Percentiles rank a stretch among this genome's conserved stretches.
Evolutionary conservation across 768 basidiomycete genomes (phyloP).

Genomic region (Leccinum ochraceum): DNA sequence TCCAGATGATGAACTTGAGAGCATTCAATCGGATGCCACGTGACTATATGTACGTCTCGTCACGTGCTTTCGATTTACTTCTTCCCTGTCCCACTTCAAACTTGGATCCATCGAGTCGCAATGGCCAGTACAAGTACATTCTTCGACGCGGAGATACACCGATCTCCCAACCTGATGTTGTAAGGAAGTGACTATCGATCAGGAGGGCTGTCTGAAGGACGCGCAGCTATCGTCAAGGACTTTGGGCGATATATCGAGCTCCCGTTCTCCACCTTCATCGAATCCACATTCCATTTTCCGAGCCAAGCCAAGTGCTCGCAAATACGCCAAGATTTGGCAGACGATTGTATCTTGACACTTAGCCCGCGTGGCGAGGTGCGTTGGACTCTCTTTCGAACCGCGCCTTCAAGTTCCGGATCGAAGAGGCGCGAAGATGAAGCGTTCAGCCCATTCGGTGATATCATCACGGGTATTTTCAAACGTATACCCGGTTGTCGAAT

Average conservation of each 20-base stretch:
- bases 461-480: not conserved
- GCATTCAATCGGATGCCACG: not conserved
- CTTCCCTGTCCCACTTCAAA: too few relatives aligned
- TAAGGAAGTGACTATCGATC: not conserved
- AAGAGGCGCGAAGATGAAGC: not conserved
- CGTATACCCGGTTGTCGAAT: not conserved
- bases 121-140: too few relatives aligned
- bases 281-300: not conserved
- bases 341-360: not conserved
- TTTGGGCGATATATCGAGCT: not conserved
- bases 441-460: not conserved
- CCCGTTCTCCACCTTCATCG: not conserved
- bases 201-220: not conserved
- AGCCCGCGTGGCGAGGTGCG: not conserved
- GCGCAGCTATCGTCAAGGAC: not conserved
- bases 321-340: not conserved
- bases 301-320: not conserved
- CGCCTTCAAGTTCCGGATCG: not conserved
- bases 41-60: not conserved
- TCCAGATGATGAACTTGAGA: not conserved
- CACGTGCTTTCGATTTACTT: not conserved
- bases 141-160: too few relatives aligned
- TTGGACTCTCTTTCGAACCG: not conserved
- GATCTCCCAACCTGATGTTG: not conserved
- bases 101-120: too few relatives aligned